Percentiles rank a stretch among this genome's conserved stretches.
Conservation (phyloP, 139 green algal species). For the Diplosphaera chodatii region DNA sequence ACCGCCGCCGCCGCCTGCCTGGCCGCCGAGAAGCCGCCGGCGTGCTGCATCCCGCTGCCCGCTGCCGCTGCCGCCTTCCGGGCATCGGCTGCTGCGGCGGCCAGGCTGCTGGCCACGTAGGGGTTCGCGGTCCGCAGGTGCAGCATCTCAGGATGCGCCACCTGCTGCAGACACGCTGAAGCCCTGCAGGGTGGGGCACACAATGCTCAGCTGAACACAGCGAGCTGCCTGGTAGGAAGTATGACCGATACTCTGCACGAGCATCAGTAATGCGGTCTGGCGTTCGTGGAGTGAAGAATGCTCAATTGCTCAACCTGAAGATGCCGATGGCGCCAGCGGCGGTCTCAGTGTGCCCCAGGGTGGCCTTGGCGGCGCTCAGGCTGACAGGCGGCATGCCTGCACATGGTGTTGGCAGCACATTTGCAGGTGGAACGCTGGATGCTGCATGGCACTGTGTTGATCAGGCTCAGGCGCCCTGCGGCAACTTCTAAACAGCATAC, state of each 20-base stretch:
- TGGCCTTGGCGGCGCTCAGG: constrained; percentile 36
- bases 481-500: too few relatives aligned
- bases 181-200: too few relatives aligned
- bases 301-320: too few relatives aligned
- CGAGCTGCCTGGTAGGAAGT: too few relatives aligned
- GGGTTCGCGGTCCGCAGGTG: constrained; percentile 55
- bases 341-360: constrained; percentile 46
- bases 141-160: constrained; percentile 22
- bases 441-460: too few relatives aligned
- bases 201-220: too few relatives aligned
- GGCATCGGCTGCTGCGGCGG: not conserved
- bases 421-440: too few relatives aligned
- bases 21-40: not conserved
- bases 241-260: too few relatives aligned
- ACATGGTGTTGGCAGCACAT: not conserved
- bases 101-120: constrained; percentile 24
- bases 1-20: not conserved
- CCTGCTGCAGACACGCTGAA: not conserved
- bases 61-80: not conserved
- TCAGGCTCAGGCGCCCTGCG: too few relatives aligned
- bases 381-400: constrained; percentile 18
- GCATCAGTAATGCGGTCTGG: too few relatives aligned
- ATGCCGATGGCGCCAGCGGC: constrained; percentile 38
- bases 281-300: too few relatives aligned
- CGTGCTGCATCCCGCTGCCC: not conserved